These are phyloP conservation scores for Centrapalus pauciflorus DNA, from an alignment of 129 eudicot genomes.

Conservation along the genomic window DNA sequence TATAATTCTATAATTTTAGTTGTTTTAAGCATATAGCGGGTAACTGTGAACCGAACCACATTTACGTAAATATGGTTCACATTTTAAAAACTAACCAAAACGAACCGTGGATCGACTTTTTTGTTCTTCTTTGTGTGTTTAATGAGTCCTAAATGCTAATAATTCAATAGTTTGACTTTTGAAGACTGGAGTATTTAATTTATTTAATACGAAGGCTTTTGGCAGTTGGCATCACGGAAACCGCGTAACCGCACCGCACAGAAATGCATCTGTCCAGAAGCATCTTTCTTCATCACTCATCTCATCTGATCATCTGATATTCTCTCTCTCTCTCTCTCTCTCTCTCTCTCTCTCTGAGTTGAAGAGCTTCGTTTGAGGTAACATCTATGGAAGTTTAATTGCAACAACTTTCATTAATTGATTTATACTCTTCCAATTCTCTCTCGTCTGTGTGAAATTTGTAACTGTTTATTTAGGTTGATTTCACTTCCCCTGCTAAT, in stretches of 20 bases:
- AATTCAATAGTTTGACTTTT: no score
- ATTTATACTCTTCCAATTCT: background rate
- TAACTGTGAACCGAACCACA: no score
- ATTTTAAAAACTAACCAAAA: no score
- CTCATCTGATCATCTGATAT: no score
- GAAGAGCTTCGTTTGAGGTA: background rate
- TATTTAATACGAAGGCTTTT: no score
- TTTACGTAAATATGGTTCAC: no score
- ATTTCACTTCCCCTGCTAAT: background rate
- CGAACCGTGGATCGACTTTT: no score
- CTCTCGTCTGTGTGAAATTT: background rate
- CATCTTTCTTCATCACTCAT: background rate
- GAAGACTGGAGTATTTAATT: background rate
- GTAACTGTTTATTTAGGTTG: background rate
- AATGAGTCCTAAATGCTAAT: no score
- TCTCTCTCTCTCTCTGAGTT: background rate
- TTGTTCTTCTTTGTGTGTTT: no score
- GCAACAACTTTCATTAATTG: background rate
- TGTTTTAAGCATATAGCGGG: no score
- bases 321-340: background rate
- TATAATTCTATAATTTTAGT: no score
- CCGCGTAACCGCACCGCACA: constrained; percentile 13
- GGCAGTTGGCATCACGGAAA: no score
- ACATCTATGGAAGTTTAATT: background rate
- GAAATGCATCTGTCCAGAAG: background rate